Evolutionary conservation across 176 grass and related monocot genomes (phyloP), one percentile per base, ranked within the genome.

Genomic region (Aegilops speltoides): DNA sequence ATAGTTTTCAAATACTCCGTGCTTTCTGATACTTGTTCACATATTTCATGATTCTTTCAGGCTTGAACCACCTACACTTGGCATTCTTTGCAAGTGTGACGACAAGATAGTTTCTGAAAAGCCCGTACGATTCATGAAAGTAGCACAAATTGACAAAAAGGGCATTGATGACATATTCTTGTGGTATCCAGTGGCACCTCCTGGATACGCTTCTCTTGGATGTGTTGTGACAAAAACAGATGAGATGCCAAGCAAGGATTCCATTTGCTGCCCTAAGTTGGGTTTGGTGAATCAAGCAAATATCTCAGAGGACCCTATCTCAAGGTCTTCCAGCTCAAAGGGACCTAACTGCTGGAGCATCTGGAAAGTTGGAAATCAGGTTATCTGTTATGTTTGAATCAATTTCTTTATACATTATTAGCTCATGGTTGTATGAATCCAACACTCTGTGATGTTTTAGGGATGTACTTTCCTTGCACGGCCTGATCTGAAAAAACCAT

Each of bases 291-390:
- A 82, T 85, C 96, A 98, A 84, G 66, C 90, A 28, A 96, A 94
- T 95, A 86, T 98, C 17, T 57, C 86, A 86, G 88, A 83, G 50
- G 93, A 94, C 59, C 93, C 96, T 61, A 94, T 98, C 36, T 93
- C 91, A 54, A 92, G 80, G 84, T 98, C 96, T 33, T 92, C 96
- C 81, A 92, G 80, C 66, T 84, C 84, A 12, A 98, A 94, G 77
- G 96, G 92, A 69, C 85, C 96, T 45, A 90, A 86, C 71, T 96
- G 91, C 85, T 98, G 96, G 96, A 96, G 96, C 82, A 96, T 98
- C 79, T 98, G 96, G 96, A 98, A 92, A 96, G 85, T 98, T 81
- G 90, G 94, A 86, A 98, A 98, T 86, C 93, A 98, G 96, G 96
- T 96, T 59, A 77, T 65, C 14, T 5, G 19, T 73, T 54, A 64